Conservation (phyloP, 2,329 filamentous ascomycete species). For the Colletotrichum orbiculare region DNA sequence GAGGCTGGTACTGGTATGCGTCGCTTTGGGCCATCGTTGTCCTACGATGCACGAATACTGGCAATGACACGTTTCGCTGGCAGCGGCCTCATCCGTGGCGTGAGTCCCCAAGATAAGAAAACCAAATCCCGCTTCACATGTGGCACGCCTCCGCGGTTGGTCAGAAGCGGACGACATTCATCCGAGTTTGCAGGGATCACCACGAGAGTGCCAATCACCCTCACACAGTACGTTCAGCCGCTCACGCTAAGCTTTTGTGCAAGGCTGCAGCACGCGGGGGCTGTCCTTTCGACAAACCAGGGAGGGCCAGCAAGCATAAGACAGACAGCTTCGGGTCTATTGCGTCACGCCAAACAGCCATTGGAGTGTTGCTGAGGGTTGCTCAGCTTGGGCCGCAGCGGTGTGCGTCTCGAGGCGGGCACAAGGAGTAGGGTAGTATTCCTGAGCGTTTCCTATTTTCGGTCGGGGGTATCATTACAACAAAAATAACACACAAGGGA, state of each 20-base stretch:
- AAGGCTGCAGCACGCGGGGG: constrained; percentile 1
- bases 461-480: constrained; percentile 35
- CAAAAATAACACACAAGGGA: constrained; percentile 21
- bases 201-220: neutral
- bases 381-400: no score
- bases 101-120: no score
- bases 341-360: neutral
- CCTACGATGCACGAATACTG: no score
- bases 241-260: constrained; percentile 20
- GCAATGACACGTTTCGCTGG: no score
- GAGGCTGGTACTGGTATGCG: constrained; percentile 28
- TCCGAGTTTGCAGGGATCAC: constrained; percentile 17
- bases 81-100: no score
- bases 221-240: constrained; percentile 16
- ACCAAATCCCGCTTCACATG: no score
- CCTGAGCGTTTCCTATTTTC: neutral
- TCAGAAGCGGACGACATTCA: constrained; percentile 19
- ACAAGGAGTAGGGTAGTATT: no score
- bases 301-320: no score
- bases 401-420: no score
- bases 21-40: constrained; percentile 7
- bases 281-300: no score
- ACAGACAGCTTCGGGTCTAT: no score
- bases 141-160: neutral
- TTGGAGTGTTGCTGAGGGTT: neutral